Evolutionary conservation across 1,284 basidiomycete species (phyloP).

Genomic region (Leccinum pachyderme): DNA sequence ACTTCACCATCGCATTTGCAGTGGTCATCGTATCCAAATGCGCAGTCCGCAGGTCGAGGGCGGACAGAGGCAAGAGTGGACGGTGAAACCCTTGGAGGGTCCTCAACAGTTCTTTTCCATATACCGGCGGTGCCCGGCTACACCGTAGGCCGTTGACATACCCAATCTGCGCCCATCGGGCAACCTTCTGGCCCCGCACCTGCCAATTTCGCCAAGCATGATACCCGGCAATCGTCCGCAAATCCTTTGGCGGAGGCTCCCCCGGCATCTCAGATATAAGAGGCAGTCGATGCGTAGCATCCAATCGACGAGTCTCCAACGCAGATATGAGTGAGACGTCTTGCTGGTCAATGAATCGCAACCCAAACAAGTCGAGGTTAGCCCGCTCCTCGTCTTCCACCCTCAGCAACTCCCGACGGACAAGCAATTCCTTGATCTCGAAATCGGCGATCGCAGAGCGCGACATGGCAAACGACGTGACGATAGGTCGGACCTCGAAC

Average conservation of each 20-base stretch:
- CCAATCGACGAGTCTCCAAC: constrained; percentile 55
- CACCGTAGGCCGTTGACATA: constrained; percentile 83
- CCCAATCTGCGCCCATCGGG: constrained; percentile 68
- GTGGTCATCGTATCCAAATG: constrained; percentile 44
- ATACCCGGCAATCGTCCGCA: constrained; percentile 75
- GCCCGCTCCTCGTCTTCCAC: constrained; percentile 49
- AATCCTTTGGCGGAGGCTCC: constrained; percentile 66
- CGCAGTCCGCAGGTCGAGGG: constrained; percentile 36
- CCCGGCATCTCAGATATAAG: constrained; percentile 54
- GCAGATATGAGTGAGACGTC: constrained; percentile 54
- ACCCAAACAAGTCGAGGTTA: constrained; percentile 64
- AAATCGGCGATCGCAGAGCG: constrained; percentile 81
- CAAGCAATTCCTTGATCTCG: constrained; percentile 87
- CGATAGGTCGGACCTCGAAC: constrained; percentile 92
- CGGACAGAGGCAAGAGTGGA: constrained; percentile 59
- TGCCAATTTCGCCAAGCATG: constrained; percentile 56
- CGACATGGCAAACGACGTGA: constrained; percentile 88
- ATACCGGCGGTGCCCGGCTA: constrained; percentile 52
- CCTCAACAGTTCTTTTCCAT: constrained; percentile 60
- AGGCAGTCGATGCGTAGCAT: constrained; percentile 71
- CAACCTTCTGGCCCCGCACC: constrained; percentile 51
- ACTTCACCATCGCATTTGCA: constrained; percentile 57
- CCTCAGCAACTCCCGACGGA: constrained; percentile 66
- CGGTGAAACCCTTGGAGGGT: constrained; percentile 42
- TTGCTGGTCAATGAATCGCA: constrained; percentile 60